Evolutionary conservation across 169 alveolate genomes (phyloP), one percentile per base, ranked within the genome.

Genomic region (Plasmodium billcollinsi): DNA sequence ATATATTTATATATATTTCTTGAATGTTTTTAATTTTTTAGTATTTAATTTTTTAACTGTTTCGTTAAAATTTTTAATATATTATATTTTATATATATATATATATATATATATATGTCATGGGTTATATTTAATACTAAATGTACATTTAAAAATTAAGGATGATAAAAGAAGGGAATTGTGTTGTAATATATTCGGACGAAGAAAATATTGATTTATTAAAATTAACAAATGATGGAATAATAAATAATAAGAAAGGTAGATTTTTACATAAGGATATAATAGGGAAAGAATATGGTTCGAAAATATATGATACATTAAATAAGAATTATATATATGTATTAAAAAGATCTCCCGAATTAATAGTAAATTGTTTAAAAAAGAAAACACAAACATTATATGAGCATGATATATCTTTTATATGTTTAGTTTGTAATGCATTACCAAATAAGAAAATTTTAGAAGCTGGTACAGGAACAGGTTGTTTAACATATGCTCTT

Each of bases 381-480:
- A 96, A 95, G 65, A 93, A 95, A 58, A 97, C 98, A 5, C 98
- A 97, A 92, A 97, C 96, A 69, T 91, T 97, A 80, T 97, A 95
- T 90, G 97, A 97, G 73, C 97, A 97, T 61, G 98, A 97, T 76
- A 96, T 97, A 74, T 95, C 98, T 20, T 93, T 97, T 88, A 94
- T 96, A 15, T 90, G 95, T 72, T 88, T 96, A 50, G 90, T 97
- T 45, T 89, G 96, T 90, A 97, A 97, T 89, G 92, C 95, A 26
- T 88, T 94, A n/a, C 98, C 98, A 43, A 96, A 97, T 52, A 94
- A 94, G 26, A 93, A 93, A 52, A 96, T 97, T 43, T 88, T 96
- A 61, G 98, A 97, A 88, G 96, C 97, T 63, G 98, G 97, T 4
- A 97, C 98, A 14, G 98, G 98, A 9, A 95, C 98, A 33, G 98